These are phyloP conservation scores for Trichoderma arundinaceum DNA, from an alignment of 2,329 filamentous ascomycete species.

Conservation along the genomic window DNA sequence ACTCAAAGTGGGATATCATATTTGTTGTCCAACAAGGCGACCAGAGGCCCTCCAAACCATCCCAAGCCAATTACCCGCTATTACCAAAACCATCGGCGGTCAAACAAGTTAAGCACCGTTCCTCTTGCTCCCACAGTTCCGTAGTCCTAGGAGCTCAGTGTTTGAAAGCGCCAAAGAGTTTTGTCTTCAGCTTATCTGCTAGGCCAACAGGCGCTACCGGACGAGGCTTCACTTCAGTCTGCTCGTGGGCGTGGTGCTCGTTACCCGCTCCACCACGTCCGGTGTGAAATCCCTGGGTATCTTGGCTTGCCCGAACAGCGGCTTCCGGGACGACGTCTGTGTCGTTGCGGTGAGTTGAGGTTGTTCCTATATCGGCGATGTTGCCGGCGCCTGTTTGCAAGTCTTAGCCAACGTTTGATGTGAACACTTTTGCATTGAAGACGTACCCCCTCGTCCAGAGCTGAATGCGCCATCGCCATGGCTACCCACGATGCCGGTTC, in stretches of 20 bases:
- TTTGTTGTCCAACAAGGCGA: constrained; percentile 6
- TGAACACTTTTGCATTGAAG: not conserved
- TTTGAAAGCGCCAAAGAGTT: constrained; percentile 58
- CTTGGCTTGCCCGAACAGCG: constrained; percentile 55
- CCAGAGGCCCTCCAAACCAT: not conserved
- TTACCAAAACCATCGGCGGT: not conserved
- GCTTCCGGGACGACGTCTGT: constrained; percentile 59
- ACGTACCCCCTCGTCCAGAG: constrained; percentile 63
- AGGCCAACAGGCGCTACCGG: constrained; percentile 48
- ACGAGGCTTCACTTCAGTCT: constrained; percentile 39
- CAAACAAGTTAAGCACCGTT: not conserved
- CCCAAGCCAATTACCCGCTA: not conserved
- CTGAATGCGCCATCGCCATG: constrained; percentile 65
- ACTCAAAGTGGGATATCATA: constrained; percentile 28
- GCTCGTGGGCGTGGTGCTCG: constrained; percentile 48
- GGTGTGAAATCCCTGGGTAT: constrained; percentile 59
- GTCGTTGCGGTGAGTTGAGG: constrained; percentile 52
- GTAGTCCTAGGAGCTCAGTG: constrained; percentile 42
- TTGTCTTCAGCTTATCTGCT: constrained; percentile 64
- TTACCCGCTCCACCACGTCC: constrained; percentile 67
- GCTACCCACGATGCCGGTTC: constrained; percentile 58
- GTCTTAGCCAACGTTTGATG: not conserved
- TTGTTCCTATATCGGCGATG: constrained; percentile 57
- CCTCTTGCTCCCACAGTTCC: not conserved
- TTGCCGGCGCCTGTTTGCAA: constrained; percentile 58